phyloP scores from a whole-genome alignment of 495 filamentous ascomycete species.

The Ascobolus immersus region DNA sequence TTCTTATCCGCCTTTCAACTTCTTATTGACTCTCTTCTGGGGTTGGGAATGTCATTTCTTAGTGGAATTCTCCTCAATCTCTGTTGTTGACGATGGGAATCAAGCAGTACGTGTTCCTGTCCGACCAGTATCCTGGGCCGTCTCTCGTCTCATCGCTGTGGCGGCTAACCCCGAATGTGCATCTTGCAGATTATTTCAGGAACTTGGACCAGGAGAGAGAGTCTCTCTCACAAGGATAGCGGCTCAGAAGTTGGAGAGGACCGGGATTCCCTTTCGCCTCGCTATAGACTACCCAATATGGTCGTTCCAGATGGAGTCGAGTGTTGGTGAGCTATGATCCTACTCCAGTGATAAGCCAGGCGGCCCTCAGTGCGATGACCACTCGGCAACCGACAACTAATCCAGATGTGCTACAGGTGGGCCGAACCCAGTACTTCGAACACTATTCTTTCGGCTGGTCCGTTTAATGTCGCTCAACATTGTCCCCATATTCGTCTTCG shows the following conservation, averaged over 20 bases:
- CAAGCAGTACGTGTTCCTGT: too few species aligned
- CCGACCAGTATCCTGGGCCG: too few species aligned
- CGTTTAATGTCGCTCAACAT: slow-evolving; percentile 58
- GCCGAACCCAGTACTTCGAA: slow-evolving; percentile 70
- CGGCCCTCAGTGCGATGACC: not conserved
- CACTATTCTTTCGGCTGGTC: slow-evolving; percentile 73
- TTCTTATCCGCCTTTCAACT: too few species aligned
- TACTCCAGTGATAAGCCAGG: not conserved
- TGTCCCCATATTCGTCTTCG: slow-evolving; percentile 84
- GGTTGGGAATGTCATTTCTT: too few species aligned
- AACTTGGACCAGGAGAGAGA: slow-evolving; percentile 59
- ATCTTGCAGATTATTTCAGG: slow-evolving; percentile 56
- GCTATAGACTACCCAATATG: slow-evolving; percentile 94
- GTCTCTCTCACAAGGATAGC: slow-evolving; percentile 66
- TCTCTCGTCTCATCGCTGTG: too few species aligned
- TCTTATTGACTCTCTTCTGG: too few species aligned
- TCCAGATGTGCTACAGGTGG: slow-evolving; percentile 36
- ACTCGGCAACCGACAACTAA: slow-evolving; percentile 1
- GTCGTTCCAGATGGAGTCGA: slow-evolving; percentile 80
- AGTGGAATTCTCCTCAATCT: too few species aligned
- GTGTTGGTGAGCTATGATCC: slow-evolving; percentile 27
- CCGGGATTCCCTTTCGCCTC: slow-evolving; percentile 48
- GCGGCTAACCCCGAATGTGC: too few species aligned
- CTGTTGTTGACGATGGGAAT: too few species aligned
- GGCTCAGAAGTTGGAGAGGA: slow-evolving; percentile 42